A percentile compares a stretch with the other conserved stretches of the same genome.
Evolutionary conservation across 805 yeast species (phyloP).

Genomic region (Ogataea henricii): DNA sequence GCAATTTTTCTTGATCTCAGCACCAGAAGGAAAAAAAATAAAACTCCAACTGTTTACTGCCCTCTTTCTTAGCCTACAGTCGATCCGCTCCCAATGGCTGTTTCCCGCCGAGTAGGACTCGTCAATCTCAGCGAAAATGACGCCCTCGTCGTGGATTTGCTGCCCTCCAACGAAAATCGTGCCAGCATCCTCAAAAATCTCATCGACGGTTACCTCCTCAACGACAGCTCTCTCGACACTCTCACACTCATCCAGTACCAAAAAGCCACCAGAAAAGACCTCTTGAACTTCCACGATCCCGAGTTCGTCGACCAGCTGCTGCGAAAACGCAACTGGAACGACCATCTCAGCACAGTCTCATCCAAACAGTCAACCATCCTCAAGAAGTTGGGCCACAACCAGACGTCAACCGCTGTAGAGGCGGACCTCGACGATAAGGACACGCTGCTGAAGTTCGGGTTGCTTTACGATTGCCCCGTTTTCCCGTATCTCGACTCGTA

Average conservation of each 20-base stretch:
- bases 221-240: slow-evolving; percentile 9
- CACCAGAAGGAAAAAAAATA: too few relatives aligned
- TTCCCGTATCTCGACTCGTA: slow-evolving; percentile 58
- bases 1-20: too few relatives aligned
- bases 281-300: slow-evolving; percentile 51
- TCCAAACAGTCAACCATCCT: slow-evolving; percentile 10
- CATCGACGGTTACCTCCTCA: slow-evolving; percentile 43
- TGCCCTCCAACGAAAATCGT: slow-evolving; percentile 58
- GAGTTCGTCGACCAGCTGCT: slow-evolving; percentile 45
- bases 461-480: slow-evolving; percentile 63
- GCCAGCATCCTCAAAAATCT: slow-evolving; percentile 46
- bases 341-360: slow-evolving; percentile 22
- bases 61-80: too few relatives aligned
- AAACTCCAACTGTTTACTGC: too few relatives aligned
- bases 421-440: slow-evolving; percentile 15
- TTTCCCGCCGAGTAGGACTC: slow-evolving; percentile 15
- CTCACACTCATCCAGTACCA: slow-evolving; percentile 28
- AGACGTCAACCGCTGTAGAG: background rate
- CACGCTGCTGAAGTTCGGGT: slow-evolving; percentile 42
- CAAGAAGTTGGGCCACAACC: slow-evolving; percentile 6
- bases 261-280: slow-evolving; percentile 38
- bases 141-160: slow-evolving; percentile 35
- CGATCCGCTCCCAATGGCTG: background rate
- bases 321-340: slow-evolving; percentile 22
- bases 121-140: slow-evolving; percentile 10